Base-by-base conservation (phyloP, 805 yeast genomes). In the Ogataea haglerorum region DNA sequence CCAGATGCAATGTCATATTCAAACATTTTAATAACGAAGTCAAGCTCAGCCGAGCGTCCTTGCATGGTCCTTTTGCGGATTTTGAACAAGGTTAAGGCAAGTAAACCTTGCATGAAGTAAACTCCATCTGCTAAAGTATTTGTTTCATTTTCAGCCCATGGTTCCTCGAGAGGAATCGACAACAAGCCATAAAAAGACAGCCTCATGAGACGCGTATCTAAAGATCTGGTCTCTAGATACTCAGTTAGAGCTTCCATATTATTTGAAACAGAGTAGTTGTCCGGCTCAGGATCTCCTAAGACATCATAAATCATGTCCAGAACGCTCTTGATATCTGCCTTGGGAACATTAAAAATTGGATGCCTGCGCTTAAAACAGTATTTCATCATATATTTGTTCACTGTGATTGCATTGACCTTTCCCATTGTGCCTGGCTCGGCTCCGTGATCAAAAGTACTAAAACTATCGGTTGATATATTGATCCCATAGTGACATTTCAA, bases 41-140 rank as follows among this genome's bases (percentile, higher is more conserved):
- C 93, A 26, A 91, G 59, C 54, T 89, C 97, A 4, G 88, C 85
- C 0, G 84, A 79, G 42, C 95, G 70, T 9, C 90, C 85, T 48
- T 88, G 95, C 70, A 82, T 78, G 2, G 85, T 73, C 44, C 88
- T 77, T 54, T 85, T 85, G 33, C 96, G 68, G 9, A 76, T 67
- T 43, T 70, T 81, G 65, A 80, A 89, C 14, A 82, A 66, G n/a
- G 85, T 75, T 43, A 88, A 69, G 16, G 81, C 76, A 23, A 82
- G 67, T 1, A 82, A 72, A 0, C 85, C 95, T 53, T 84, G 81
- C 35, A 83, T 55, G 52, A 73, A 84, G 54, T 83, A 87, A 2
- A 88, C 61, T 0, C 95, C 95, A 13, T 63, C 57, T 2, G 66
- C 57, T 5, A 19, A 7, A 19, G 6, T 7, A 19, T 69, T 69